Evolutionary conservation across 2,329 filamentous ascomycete species (phyloP), one percentile per base, ranked within the genome.

Genomic region (Sclerotinia spermophila): DNA sequence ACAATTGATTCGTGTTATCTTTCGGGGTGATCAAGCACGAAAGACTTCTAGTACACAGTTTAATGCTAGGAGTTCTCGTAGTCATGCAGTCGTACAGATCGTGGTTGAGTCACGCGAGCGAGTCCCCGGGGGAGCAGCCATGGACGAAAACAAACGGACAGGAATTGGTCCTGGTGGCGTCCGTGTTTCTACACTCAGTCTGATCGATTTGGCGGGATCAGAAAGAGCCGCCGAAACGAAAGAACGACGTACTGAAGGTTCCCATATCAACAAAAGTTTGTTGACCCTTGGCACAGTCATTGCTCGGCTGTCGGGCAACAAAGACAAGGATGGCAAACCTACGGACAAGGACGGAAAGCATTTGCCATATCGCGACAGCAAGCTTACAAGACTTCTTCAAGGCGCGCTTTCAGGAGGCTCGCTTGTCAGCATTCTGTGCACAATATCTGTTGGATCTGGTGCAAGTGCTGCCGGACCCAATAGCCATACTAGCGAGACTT

Each of bases 251-350:
- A 93, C 93, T 24, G 96, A 99, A 82, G 96, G 96, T 73, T 95
- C 95, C 19, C 96, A 99, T 79, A 99, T 99, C 82, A 99, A 99
- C 84, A 98, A 98, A 83, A 97, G 94, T 80, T 83, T 99, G 78
- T 87, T 99, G 71, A 99, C 96, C 0, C 84, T 99, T 4, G 96
- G 96, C 67, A 99, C 93, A 1, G 96, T 99, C 77, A 97, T 99
- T 79, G 92, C 93, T 17, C 92, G 92, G 74, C 84, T 99, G n/a
- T 96, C 95, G 1, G 93, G 93, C 69, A 89, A 91, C 77, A 97
- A 96, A 79, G 92, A 97, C 56, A 95, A 94, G 80, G 86, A 92
- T 71, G 87, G 86, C 67, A 92, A 91, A 78, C 83, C 85, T 8
- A 85, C 82, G 24, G 93, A 96, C 77, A 94, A 94, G 78, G 92